Evolutionary conservation across 306 rosid genomes (phyloP).

Genomic region (Gastrolobium bilobum): DNA sequence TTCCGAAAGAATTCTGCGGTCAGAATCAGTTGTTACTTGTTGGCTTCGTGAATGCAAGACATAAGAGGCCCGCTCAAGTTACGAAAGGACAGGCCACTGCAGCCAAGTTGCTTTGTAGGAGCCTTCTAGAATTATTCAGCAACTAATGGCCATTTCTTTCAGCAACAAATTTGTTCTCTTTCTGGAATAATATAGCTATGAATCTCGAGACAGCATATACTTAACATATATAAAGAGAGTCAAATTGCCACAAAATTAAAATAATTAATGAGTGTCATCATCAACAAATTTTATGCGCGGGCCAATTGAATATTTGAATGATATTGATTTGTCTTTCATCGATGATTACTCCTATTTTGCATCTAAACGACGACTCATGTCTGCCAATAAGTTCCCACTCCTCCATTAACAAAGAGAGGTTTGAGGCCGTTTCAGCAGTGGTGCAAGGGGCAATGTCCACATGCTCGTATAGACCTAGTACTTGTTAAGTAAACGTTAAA

Average conservation of each 20-base stretch:
- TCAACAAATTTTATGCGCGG: neutral
- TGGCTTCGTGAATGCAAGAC: conserved; percentile 15
- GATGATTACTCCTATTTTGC: no score
- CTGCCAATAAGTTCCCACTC: no score
- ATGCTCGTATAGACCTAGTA: no score
- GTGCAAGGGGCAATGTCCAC: no score
- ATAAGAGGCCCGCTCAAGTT: conserved; percentile 2
- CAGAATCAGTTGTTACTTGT: neutral
- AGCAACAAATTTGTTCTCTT: neutral
- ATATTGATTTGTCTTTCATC: neutral
- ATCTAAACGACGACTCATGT: no score
- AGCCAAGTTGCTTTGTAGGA: conserved; percentile 25
- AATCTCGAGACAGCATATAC: conserved; percentile 9
- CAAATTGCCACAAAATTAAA: conserved; percentile 7
- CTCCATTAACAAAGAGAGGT: no score
- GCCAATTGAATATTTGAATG: neutral
- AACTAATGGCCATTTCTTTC: conserved; percentile 3
- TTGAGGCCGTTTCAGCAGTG: no score
- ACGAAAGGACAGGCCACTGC: conserved; percentile 19
- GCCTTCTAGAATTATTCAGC: conserved; percentile 8
- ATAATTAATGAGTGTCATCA: neutral
- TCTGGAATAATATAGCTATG: neutral
- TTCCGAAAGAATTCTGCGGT: no score
- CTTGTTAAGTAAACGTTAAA: no score
- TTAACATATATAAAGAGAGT: neutral